phyloP scores from a whole-genome alignment of 495 filamentous ascomycete genomes.

The Penicillium pancosmium region DNA sequence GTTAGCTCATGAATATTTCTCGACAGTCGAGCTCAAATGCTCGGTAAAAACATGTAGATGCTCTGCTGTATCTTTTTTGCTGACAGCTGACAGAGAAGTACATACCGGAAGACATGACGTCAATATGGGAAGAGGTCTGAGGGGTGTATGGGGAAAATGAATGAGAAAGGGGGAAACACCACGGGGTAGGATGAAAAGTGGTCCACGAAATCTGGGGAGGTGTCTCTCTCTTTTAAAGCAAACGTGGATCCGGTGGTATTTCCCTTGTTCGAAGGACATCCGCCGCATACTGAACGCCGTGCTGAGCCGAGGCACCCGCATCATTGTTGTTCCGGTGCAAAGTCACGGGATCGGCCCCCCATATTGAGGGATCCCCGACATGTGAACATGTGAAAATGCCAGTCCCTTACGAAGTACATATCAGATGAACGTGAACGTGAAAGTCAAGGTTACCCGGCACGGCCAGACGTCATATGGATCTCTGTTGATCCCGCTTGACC shows the following conservation, averaged over 20 bases:
- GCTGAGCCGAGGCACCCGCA: slow-evolving; percentile 44
- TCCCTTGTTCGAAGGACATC: slow-evolving; percentile 34
- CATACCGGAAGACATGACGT: slow-evolving; percentile 50
- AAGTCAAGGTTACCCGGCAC: too few species aligned
- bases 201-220: slow-evolving; percentile 15
- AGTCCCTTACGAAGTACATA: background rate
- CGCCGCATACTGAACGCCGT: slow-evolving; percentile 19
- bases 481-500: too few species aligned
- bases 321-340: slow-evolving; percentile 36
- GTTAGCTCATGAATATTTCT: slow-evolving; percentile 7
- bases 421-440: too few species aligned
- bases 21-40: background rate
- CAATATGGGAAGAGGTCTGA: slow-evolving; percentile 22
- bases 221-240: slow-evolving; percentile 29
- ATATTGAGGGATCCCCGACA: slow-evolving; percentile 14
- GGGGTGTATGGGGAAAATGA: slow-evolving; percentile 15
- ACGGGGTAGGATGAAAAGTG: slow-evolving; percentile 11
- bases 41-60: background rate
- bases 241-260: slow-evolving; percentile 34
- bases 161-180: slow-evolving; percentile 13
- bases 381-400: slow-evolving; percentile 7
- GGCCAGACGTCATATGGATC: background rate
- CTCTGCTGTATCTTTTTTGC: background rate
- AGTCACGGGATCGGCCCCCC: slow-evolving; percentile 25
- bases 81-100: slow-evolving; percentile 3